Conservation (phyloP, 2,329 filamentous ascomycete species). For the Fusarium sulawesiense region DNA sequence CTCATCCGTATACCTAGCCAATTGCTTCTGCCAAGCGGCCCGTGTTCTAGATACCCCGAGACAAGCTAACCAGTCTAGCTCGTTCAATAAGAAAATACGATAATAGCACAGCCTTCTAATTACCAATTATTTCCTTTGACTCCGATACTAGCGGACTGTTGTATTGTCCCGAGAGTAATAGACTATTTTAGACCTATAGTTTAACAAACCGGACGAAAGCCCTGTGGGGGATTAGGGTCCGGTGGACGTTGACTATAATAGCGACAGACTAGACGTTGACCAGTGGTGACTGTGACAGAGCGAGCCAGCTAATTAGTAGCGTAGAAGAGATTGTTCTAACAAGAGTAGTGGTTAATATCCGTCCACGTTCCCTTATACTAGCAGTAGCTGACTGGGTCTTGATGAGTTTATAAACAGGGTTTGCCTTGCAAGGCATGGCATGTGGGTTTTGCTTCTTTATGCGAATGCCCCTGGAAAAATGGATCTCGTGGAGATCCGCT, state of each 20-base stretch:
- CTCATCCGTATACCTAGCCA: not conserved
- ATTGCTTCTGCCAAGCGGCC: not conserved
- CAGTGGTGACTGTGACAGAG: not conserved
- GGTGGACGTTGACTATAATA: not conserved
- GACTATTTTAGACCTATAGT: not conserved
- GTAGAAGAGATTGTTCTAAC: not conserved
- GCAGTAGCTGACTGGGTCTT: not conserved
- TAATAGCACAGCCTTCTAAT: not conserved
- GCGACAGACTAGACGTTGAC: not conserved
- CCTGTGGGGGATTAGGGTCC: not conserved
- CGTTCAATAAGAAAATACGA: not conserved
- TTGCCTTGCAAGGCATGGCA: not conserved
- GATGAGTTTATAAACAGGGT: not conserved
- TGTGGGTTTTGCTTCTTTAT: not conserved
- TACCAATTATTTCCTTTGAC: not conserved
- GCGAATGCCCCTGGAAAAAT: not conserved
- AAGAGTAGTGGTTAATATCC: not conserved
- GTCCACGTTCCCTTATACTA: not conserved
- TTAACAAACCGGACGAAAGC: not conserved
- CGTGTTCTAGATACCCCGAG: not conserved
- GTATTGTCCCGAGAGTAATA: not conserved
- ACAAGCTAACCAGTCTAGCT: not conserved
- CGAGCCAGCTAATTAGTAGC: too few relatives aligned
- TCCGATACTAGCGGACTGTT: not conserved
- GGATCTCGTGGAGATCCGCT: not conserved